Conservation (phyloP, 2,329 filamentous ascomycete genomes). For the Neobulgaria alba region DNA sequence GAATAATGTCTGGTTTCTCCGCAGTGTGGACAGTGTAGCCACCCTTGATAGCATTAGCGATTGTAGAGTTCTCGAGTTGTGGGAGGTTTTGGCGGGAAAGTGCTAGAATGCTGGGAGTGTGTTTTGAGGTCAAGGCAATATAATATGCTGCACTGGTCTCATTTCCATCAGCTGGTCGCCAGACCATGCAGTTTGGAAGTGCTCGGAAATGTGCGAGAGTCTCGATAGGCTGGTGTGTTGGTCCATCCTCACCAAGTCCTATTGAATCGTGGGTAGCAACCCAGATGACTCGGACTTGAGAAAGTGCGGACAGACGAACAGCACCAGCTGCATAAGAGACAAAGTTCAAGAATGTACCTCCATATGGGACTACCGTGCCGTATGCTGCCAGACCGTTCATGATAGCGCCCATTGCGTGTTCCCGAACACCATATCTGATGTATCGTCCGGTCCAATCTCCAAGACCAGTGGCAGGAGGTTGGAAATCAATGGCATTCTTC, state of each 20-base stretch:
- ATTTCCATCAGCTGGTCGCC: constrained; percentile 97
- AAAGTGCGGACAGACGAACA: constrained; percentile 87
- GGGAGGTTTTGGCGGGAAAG: constrained; percentile 97
- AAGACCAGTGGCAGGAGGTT: constrained; percentile 76
- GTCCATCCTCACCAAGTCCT: constrained; percentile 95
- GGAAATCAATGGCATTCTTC: constrained; percentile 97
- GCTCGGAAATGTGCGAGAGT: constrained; percentile 97
- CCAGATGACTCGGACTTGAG: constrained; percentile 86
- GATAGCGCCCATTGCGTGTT: constrained; percentile 87
- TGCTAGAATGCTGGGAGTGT: constrained; percentile 87
- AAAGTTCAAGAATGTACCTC: constrained; percentile 98
- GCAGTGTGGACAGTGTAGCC: constrained; percentile 85
- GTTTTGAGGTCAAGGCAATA: constrained; percentile 79
- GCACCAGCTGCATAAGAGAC: constrained; percentile 95
- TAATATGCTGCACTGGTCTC: constrained; percentile 98
- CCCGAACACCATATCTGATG: constrained; percentile 83
- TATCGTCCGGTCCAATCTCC: constrained; percentile 90
- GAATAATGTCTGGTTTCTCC: constrained; percentile 74
- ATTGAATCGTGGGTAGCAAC: constrained; percentile 98
- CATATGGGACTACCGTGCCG: constrained; percentile 87
- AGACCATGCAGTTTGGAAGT: constrained; percentile 98
- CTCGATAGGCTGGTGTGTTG: constrained; percentile 98
- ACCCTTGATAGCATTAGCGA: constrained; percentile 88
- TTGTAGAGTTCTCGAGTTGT: constrained; percentile 87
- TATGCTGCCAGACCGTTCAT: constrained; percentile 95